phyloP scores from a whole-genome alignment of 2,329 filamentous ascomycete genomes.

The Dactylellina parvicollis region DNA sequence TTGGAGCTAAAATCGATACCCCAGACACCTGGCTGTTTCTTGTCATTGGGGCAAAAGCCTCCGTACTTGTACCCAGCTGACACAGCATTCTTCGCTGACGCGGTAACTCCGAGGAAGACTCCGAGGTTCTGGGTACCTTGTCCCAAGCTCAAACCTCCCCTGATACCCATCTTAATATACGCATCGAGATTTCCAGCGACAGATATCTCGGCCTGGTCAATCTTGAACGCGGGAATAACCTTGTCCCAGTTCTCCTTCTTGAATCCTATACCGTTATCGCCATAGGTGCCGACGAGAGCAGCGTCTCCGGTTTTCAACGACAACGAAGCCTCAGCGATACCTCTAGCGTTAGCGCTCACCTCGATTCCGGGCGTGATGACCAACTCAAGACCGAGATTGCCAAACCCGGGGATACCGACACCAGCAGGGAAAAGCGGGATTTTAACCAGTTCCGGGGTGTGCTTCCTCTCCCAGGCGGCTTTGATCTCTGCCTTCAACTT shows the following conservation, averaged over 20 bases:
- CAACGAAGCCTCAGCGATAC: not conserved
- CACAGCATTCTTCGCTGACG: not conserved
- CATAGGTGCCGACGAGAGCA: not conserved
- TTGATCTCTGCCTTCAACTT: not conserved
- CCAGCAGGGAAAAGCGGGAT: not conserved
- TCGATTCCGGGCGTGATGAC: conserved; percentile 1
- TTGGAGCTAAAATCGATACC: not conserved
- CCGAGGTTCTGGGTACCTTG: not conserved
- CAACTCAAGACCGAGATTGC: not conserved
- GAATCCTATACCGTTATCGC: not conserved
- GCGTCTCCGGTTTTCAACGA: not conserved
- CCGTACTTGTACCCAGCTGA: not conserved
- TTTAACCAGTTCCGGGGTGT: conserved; percentile 2
- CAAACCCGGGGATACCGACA: conserved; percentile 5
- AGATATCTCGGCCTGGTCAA: not conserved
- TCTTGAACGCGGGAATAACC: not conserved
- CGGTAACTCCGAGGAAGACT: not conserved
- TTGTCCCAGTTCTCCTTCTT: not conserved
- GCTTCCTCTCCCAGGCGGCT: not conserved
- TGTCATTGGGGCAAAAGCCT: conserved; percentile 1
- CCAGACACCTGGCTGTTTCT: not conserved
- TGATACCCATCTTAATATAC: not conserved
- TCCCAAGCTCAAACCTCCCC: not conserved
- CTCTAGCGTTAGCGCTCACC: not conserved
- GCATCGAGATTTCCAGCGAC: not conserved